Evolutionary conservation across 2,329 filamentous ascomycete genomes (phyloP).

Genomic region (Talaromyces sp.): DNA sequence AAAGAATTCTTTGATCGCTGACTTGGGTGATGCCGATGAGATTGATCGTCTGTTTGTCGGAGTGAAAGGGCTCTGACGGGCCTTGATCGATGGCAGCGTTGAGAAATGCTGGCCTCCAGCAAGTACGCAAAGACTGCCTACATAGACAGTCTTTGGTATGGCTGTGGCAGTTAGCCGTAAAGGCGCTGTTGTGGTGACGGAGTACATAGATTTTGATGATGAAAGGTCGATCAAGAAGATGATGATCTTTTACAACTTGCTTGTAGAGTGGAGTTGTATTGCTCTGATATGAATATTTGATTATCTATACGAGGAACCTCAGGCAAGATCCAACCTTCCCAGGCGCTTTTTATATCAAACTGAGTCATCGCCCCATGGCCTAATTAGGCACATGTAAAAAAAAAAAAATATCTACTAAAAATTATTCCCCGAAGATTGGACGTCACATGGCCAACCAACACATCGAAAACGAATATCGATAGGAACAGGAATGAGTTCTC

Average conservation of each 20-base stretch:
- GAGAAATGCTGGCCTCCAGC: conserved; percentile 20
- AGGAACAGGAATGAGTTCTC: not conserved
- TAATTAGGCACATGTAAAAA: not conserved
- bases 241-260: not conserved
- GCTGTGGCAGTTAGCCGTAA: conserved; percentile 26
- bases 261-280: not conserved
- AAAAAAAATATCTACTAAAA: not conserved
- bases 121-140: conserved; percentile 13
- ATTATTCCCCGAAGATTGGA: not conserved
- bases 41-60: conserved; percentile 18
- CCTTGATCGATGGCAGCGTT: conserved; percentile 26
- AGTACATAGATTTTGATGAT: conserved; percentile 24
- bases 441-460: conserved; percentile 9
- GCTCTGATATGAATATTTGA: not conserved
- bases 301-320: not conserved
- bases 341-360: conserved; percentile 10
- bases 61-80: conserved; percentile 24
- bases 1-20: conserved; percentile 53
- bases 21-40: conserved; percentile 34
- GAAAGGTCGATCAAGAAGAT: not conserved
- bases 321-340: not conserved
- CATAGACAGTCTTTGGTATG: conserved; percentile 25
- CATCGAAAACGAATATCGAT: not conserved
- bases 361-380: not conserved
- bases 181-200: conserved; percentile 22